Base-by-base conservation (phyloP, 2,329 filamentous ascomycete species). In the Gremmenia infestans region DNA sequence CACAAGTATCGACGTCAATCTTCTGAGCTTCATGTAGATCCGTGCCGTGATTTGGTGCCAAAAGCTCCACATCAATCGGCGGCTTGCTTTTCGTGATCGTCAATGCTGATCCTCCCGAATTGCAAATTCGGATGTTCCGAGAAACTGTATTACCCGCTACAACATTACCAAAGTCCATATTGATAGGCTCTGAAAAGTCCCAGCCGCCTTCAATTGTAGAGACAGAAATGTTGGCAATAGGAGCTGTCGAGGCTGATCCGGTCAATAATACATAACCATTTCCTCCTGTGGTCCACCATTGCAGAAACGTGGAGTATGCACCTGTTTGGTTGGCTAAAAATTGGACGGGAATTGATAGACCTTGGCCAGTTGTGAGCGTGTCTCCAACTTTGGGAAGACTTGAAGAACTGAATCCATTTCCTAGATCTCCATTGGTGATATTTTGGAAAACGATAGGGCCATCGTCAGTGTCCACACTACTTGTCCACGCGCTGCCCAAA, bases 71-170 rank as follows among this genome's bases (percentile, higher is more conserved):
- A 14, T 65, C 57, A 9, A 64, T 59, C 5, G 71, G 71, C 6
- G 72, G 71, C 62, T 74, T 74, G 11, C 68, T 71, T 51, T 73
- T 73, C 35, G 71, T 72, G 50, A 74, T 70, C 1, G 66, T 66
- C 15, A 74, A 55, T 9, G 66, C 63, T 2, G 71, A 71, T 14
- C 72, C 72, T 28, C 72, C 72, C 17, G 63, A 60, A 49, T 74
- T 74, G 60, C 71, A 73, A 42, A 73, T 63, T 8, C 67, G 65
- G 43, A 74, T 72, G 39, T 66, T 64, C 19, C 62, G 63, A 8
- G 64, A 65, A 9, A 64, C 57, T 1, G 67, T 67, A 1, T 59
- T 65, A 2, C 71, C 68, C 15, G 69, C 66, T 3, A 66, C 52
- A 17, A 72, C 68, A 48, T 66, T 65, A 17, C 72, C 72, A 49